Evolutionary conservation across 1,284 basidiomycete species (phyloP).

Genomic region (Ceratobasidium sp.): DNA sequence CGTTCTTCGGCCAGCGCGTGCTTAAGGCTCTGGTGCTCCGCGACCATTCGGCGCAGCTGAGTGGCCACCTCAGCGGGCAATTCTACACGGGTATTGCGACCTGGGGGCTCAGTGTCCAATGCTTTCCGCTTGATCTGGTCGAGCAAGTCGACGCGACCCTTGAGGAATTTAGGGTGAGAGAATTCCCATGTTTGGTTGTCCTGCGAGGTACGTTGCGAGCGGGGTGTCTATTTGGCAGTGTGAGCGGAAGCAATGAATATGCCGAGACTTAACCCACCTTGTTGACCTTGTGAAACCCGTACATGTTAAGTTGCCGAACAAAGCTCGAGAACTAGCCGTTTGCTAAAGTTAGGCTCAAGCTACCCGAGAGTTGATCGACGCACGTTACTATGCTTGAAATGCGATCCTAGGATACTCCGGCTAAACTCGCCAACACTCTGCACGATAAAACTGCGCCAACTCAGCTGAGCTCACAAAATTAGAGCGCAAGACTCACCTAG

Average conservation of each 20-base stretch:
- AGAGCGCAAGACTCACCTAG: constrained; percentile 54
- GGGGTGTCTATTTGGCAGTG: constrained; percentile 66
- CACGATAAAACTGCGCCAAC: constrained; percentile 67
- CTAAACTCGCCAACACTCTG: constrained; percentile 84
- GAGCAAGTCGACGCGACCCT: constrained; percentile 78
- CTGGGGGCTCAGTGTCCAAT: constrained; percentile 54
- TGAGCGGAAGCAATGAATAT: not conserved
- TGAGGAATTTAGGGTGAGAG: constrained; percentile 83
- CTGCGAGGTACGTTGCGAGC: constrained; percentile 77
- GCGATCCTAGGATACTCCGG: constrained; percentile 75
- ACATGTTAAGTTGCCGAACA: constrained; percentile 91
- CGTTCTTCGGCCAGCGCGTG: constrained; percentile 61
- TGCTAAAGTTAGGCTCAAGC: not conserved
- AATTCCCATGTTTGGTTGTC: constrained; percentile 90
- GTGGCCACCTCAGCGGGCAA: constrained; percentile 78
- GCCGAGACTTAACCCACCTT: constrained; percentile 57
- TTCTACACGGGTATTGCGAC: constrained; percentile 60
- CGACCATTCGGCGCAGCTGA: constrained; percentile 68
- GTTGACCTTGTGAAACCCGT: constrained; percentile 85
- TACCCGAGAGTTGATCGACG: constrained; percentile 45
- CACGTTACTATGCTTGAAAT: constrained; percentile 85
- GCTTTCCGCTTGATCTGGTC: constrained; percentile 88
- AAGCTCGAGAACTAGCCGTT: constrained; percentile 80
- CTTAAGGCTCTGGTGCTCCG: constrained; percentile 67
- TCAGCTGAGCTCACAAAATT: not conserved